phyloP scores from a whole-genome alignment of 331 rosid species.

The Acacia pycnantha region DNA sequence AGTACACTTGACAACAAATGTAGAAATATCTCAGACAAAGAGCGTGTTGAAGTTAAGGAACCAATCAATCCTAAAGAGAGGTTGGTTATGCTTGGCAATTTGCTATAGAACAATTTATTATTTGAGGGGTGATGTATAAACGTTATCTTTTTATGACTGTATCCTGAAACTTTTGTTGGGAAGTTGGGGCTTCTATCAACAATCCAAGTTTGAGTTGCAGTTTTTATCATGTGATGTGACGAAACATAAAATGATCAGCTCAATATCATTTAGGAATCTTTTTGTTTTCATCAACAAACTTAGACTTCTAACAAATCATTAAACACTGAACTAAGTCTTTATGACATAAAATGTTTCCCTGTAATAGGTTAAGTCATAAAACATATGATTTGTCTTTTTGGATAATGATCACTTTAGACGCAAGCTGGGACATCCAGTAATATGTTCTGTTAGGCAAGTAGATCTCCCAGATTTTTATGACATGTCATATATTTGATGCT shows the following conservation, averaged over 20 bases:
- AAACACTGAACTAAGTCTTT: background rate
- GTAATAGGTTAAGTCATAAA: background rate
- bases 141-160: background rate
- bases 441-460: background rate
- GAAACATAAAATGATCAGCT: background rate
- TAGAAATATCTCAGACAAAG: constrained; percentile 62
- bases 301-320: background rate
- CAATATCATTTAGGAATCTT: background rate
- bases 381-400: background rate
- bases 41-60: constrained; percentile 68
- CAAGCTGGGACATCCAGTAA: constrained; percentile 7
- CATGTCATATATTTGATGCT: background rate
- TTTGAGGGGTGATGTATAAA: background rate
- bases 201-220: background rate
- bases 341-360: background rate
- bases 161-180: background rate
- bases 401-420: background rate
- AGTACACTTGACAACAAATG: constrained; percentile 84
- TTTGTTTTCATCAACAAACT: background rate
- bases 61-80: constrained; percentile 72
- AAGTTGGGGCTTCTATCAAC: constrained; percentile 4
- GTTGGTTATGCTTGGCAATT: constrained; percentile 44
- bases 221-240: background rate
- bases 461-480: background rate
- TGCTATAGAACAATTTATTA: background rate